Base-by-base conservation (phyloP, 2,329 filamentous ascomycete genomes). In the Colletotrichum eremochloae region DNA sequence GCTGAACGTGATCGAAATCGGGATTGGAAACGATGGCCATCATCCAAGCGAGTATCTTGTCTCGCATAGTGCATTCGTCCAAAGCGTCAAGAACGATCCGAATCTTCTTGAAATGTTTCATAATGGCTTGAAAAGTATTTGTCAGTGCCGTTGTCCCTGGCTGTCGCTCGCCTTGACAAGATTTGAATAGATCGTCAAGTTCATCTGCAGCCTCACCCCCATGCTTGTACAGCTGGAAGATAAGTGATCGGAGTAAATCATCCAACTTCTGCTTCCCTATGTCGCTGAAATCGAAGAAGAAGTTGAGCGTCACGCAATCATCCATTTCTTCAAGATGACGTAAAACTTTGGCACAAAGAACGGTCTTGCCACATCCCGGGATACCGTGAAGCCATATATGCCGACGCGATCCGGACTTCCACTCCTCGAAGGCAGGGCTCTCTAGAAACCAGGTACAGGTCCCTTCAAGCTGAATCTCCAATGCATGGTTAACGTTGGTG, bases 221-320 rank as follows among this genome's bases (percentile, higher is more conserved):
- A 2, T 44, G 65, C 42, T 18, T 83, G 74, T 3, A 76, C 44
- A 76, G 56, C 42, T 77, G 74, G 8, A 67, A 64, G 5, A 63
- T 72, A 12, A 78, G 50, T 5, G 75, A 77, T 7, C 68, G 72
- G 0, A 77, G 0, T 0, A 77, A 53, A 0, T 58, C 62, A 2
- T 75, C 55, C 0, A 75, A 3, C 0, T 20, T 76, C 38, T 79
- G 74, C 31, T 79, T 78, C 2, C 6, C 61, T 0, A 18, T 31
- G 2, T 79, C 72, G 18, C 42, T 75, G 40, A 77, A 77, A 63
- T 77, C 74, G 48, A 77, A 78, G 62, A 75, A 78, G 53, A 77
- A 76, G 2, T 1, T 40, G 8, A 78, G 62, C 2, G 64, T 42
- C 1, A 38, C 24, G 1, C 18, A 36, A 11, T 42, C 67, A 2